Conservation (phyloP, 805 yeast genomes). For the Barnettozyma wickerhamii region DNA sequence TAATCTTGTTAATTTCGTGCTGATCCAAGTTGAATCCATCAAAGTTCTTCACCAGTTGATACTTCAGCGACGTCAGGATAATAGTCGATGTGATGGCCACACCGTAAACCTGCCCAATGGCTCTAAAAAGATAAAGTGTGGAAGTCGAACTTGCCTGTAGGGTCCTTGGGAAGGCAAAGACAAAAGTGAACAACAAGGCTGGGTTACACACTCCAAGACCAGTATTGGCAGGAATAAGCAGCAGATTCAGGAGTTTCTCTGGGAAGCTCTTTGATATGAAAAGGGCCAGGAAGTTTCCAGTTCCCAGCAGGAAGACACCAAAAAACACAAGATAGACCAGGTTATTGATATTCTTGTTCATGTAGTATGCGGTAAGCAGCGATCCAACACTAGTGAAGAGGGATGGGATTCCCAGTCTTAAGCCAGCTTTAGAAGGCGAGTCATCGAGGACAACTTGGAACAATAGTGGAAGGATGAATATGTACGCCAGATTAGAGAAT, state of each 20-base stretch:
- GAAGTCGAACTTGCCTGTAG: conserved; percentile 63
- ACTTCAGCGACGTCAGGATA: conserved; percentile 8
- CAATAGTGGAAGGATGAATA: conserved; percentile 38
- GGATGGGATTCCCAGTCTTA: conserved; percentile 38
- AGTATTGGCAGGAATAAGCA: conserved; percentile 40
- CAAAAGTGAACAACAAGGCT: conserved; percentile 58
- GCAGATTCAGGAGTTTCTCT: conserved; percentile 34
- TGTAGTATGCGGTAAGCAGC: conserved; percentile 33
- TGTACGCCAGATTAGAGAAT: conserved; percentile 34
- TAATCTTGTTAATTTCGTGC: conserved; percentile 8
- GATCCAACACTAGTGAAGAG: conserved; percentile 41
- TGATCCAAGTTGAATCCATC: conserved; percentile 5
- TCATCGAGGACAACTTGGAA: conserved; percentile 40
- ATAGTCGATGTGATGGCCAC: conserved; percentile 37
- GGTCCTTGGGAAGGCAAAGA: conserved; percentile 60
- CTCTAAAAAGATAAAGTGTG: conserved; percentile 57
- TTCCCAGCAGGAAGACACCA: conserved; percentile 33
- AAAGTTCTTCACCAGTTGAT: conserved; percentile 11
- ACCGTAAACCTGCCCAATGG: conserved; percentile 61
- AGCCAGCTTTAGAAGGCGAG: conserved; percentile 36
- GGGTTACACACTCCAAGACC: conserved; percentile 57
- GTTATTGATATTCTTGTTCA: conserved; percentile 29
- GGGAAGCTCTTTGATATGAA: conserved; percentile 32
- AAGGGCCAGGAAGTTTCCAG: conserved; percentile 37
- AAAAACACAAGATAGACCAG: conserved; percentile 27